Base-by-base conservation (phyloP, 495 filamentous ascomycete species). In the Penicillium robsamsonii region DNA sequence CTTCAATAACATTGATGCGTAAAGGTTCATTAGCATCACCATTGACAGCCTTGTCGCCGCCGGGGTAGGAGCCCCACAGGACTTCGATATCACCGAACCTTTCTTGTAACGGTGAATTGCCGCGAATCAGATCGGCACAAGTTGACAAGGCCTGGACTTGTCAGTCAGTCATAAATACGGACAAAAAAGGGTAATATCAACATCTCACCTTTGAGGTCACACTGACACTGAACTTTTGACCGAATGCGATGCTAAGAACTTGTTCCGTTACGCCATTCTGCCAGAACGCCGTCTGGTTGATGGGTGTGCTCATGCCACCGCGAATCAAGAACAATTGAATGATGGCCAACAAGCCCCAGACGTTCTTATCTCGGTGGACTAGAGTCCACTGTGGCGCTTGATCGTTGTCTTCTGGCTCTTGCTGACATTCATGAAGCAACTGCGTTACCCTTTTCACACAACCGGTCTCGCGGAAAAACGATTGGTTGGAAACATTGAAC, bases 401-500 rank as follows among this genome's bases (percentile, higher is more conserved):
- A 40, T 84, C 84, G 22, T 84, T 81, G 8, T 73, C 74, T 31
- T 81, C 80, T 43, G 81, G 74, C 41, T 78, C 78, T 58, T 75
- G 67, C 53, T 86, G 81, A 57, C 84, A 82, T 64, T 86, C 82
- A 41, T 74, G 72, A 11, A 97, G 78, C 22, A 97, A 75, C 24
- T 79, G 82, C 20, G 85, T 83, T 45, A 96, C 70, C 65, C 85
- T 87, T 29, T 85, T 80, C 22, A 96, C 83, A 63, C 87, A 93
- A 0, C 91, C 92, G 35, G 88, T 93, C 69, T 98, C 95, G 46
- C 94, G 80, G 66, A 98, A 97, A 59, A 91, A 87, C 33, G 90
- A 92, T 70, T 97, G 95, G 66, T 97, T 98, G 22, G 92, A 90
- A 22, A 85, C 77, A 67, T 97, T 97, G 57, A 92, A 81, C 42